Evolutionary conservation across 352 stramenopile species (phyloP).

Genomic region (Proteromonas lacertae): DNA sequence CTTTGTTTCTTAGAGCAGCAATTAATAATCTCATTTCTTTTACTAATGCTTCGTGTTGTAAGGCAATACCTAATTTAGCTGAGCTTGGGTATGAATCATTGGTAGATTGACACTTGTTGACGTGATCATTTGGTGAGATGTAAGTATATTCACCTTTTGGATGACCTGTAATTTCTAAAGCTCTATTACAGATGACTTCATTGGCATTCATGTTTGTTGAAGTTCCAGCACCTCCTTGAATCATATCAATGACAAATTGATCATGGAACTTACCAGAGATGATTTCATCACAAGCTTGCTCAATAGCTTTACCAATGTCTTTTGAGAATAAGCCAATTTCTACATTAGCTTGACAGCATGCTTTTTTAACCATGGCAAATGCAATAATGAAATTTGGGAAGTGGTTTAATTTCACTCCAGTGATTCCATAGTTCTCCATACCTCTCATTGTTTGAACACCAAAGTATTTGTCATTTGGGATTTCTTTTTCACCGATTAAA

Average conservation of each 20-base stretch:
- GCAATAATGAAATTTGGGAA: slow-evolving; percentile 51
- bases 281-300: slow-evolving; percentile 38
- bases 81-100: slow-evolving; percentile 84
- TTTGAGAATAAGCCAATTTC: slow-evolving; percentile 20
- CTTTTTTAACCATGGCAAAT: slow-evolving; percentile 32
- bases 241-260: slow-evolving; percentile 64
- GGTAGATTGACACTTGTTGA: slow-evolving; percentile 75
- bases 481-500: slow-evolving; percentile 32
- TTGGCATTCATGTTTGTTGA: slow-evolving; percentile 94
- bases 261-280: slow-evolving; percentile 55
- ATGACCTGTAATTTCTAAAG: slow-evolving; percentile 35
- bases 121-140: slow-evolving; percentile 80
- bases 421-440: slow-evolving; percentile 26
- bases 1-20: slow-evolving; percentile 37
- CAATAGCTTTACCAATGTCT: slow-evolving; percentile 23
- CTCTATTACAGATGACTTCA: slow-evolving; percentile 63
- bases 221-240: slow-evolving; percentile 66
- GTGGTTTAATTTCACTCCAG: no score
- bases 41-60: no score
- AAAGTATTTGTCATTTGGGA: slow-evolving; percentile 42
- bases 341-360: slow-evolving; percentile 26
- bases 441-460: slow-evolving; percentile 73
- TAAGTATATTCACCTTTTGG: slow-evolving; percentile 27
- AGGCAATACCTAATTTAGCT: slow-evolving; percentile 85
- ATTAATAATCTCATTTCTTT: slow-evolving; percentile 34